Conservation (phyloP, 2,329 filamentous ascomycete species). For the Aspergillus melleus region DNA sequence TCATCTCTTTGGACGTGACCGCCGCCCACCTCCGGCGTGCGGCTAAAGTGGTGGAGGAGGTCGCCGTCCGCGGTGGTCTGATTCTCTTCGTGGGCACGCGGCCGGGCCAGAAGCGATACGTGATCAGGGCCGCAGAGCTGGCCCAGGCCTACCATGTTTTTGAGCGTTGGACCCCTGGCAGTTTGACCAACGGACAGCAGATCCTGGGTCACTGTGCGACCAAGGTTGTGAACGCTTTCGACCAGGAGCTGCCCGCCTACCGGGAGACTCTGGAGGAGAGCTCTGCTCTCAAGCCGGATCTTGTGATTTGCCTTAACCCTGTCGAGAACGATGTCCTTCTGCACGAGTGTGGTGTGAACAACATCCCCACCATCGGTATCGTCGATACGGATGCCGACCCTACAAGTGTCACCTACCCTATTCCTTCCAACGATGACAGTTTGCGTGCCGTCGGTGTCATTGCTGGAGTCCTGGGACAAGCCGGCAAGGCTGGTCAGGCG, state of each 20-base stretch:
- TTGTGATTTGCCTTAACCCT: slow-evolving; percentile 91
- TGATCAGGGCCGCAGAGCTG: slow-evolving; percentile 77
- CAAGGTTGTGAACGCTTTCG: slow-evolving; percentile 75
- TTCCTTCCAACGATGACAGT: slow-evolving; percentile 97
- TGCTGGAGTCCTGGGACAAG: slow-evolving; percentile 79
- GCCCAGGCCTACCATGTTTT: slow-evolving; percentile 84
- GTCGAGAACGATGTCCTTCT: slow-evolving; percentile 87
- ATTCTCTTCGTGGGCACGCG: slow-evolving; percentile 90
- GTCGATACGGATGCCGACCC: slow-evolving; percentile 93
- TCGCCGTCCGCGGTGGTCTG: slow-evolving; percentile 77
- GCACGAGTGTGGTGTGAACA: slow-evolving; percentile 84
- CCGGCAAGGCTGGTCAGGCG: slow-evolving; percentile 74
- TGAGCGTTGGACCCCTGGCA: slow-evolving; percentile 87
- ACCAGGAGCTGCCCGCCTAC: slow-evolving; percentile 64
- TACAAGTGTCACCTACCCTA: slow-evolving; percentile 92
- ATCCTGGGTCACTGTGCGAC: slow-evolving; percentile 71
- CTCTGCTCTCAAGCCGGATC: slow-evolving; percentile 74
- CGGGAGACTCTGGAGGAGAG: slow-evolving; percentile 63
- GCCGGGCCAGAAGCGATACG: slow-evolving; percentile 74
- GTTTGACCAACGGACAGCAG: slow-evolving; percentile 88
- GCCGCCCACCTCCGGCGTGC: slow-evolving; percentile 88
- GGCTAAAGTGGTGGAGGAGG: slow-evolving; percentile 86
- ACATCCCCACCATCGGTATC: slow-evolving; percentile 90
- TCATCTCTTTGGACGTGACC: slow-evolving; percentile 87
- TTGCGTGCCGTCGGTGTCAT: slow-evolving; percentile 79